Evolutionary conservation across 2,329 filamentous ascomycete species (phyloP), one percentile per base, ranked within the genome.

Genomic region (Microascus cirrosus): DNA sequence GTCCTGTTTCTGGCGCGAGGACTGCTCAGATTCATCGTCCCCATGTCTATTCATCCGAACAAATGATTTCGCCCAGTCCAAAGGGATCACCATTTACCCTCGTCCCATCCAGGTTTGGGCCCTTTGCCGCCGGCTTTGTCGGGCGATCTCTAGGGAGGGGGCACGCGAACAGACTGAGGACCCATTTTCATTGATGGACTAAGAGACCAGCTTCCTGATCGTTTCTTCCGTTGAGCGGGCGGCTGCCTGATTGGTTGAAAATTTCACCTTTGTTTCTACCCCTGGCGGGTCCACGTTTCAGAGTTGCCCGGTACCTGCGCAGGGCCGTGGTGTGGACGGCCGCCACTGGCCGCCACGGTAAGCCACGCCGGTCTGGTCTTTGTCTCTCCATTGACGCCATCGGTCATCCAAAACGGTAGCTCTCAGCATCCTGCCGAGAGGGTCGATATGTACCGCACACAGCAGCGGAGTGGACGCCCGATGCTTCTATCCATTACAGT

Each of bases 91-190:
- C 55, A 56, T 56, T 56, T 56, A 56, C 34, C 55, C 55, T 51
- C 55, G 55, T 56, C 42, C 55, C 55, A 56, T 56, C 55, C 55
- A 56, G 54, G 54, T 55, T 55, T 55, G 54, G 54, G 18, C 20
- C 34, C 34, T 51, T 50, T 56, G 2, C 54, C 36, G 54, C 20
- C 7, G 53, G 22, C 20, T 3, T 45, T 18, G 15, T 8, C 39
- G 7, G 6, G 15, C 39, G 39, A 45, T 45, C 39, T 45, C 13
- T n/a, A 18, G 15, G 7, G 18, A 18, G 39, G 39, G 4, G 8
- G 28, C 28, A 32, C 4, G 28, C 4, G 28, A 8, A 32, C 28
- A 32, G 28, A 32, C 28, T 8, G 28, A 45, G 39, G 39, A n/a
- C 39, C n/a, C 39, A 7, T n/a, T 45, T 18, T n/a, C 39, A 45